A percentile compares a stretch with the other conserved stretches of the same genome.
phyloP scores from a whole-genome alignment of 495 filamentous ascomycete species.

The Bacidia gigantensis region DNA sequence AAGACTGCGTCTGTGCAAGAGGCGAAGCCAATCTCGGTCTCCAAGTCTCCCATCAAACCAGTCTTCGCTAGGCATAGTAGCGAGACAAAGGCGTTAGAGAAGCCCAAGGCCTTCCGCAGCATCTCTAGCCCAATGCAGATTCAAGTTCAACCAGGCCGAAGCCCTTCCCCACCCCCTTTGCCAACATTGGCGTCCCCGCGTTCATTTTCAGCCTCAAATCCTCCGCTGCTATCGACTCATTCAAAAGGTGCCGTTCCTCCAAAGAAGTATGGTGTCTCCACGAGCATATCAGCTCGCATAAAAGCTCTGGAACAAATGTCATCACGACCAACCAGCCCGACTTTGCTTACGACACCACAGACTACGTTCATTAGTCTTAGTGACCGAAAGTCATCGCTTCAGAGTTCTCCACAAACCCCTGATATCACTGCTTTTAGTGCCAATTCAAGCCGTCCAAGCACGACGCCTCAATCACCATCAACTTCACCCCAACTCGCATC shows the following conservation, averaged over 20 bases:
- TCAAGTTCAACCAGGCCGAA: constrained; percentile 6
- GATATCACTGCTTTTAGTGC: constrained; percentile 20
- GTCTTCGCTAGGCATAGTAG: constrained; percentile 38
- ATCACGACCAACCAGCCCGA: constrained; percentile 29
- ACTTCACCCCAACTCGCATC: constrained; percentile 14
- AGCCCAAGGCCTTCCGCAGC: constrained; percentile 34
- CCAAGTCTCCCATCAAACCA: constrained; percentile 67
- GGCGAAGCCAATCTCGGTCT: constrained; percentile 68
- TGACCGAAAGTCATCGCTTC: constrained; percentile 24
- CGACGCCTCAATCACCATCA: constrained; percentile 19
- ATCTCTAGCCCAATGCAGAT: constrained; percentile 27
- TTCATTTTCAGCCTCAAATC: constrained; percentile 14
- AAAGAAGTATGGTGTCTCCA: constrained; percentile 71
- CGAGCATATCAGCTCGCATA: constrained; percentile 79
- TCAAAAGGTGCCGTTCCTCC: constrained; percentile 30
- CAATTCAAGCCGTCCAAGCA: constrained; percentile 20
- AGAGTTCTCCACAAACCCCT: constrained; percentile 3
- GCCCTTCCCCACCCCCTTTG: constrained; percentile 26
- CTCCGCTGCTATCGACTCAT: constrained; percentile 5
- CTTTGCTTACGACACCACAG: constrained; percentile 14
- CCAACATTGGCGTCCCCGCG: constrained; percentile 14
- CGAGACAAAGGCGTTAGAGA: constrained; percentile 20
- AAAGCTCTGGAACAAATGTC: constrained; percentile 73
- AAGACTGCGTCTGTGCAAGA: constrained; percentile 70
- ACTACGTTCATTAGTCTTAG: constrained; percentile 25